These are phyloP conservation scores for Neonectria hederae DNA, from an alignment of 2,329 filamentous ascomycete genomes.

Conservation along the genomic window DNA sequence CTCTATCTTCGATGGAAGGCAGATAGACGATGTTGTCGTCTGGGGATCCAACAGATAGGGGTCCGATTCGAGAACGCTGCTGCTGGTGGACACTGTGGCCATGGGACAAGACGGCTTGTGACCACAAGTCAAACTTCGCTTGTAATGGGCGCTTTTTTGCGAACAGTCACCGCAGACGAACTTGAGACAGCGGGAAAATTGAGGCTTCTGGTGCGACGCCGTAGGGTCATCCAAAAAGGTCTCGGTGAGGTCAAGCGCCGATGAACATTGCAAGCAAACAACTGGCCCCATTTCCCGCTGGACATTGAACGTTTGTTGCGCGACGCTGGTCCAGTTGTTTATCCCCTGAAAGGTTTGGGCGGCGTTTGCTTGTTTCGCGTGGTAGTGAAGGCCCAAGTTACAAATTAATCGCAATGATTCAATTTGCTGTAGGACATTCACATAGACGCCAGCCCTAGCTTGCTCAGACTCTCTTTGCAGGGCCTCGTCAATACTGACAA, in stretches of 20 bases:
- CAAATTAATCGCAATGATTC: conserved; percentile 57
- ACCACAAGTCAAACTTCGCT: conserved; percentile 28
- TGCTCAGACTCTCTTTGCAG: conserved; percentile 33
- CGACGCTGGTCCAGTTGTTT: conserved; percentile 32
- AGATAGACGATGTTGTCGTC: neutral
- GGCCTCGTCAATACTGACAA: conserved; percentile 48
- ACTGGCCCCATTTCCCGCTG: conserved; percentile 41
- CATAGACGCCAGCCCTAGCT: conserved; percentile 37
- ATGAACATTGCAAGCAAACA: conserved; percentile 44
- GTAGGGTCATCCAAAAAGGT: conserved; percentile 31
- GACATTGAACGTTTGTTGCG: conserved; percentile 49
- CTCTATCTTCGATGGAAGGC: conserved; percentile 47
- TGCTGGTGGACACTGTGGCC: conserved; percentile 39
- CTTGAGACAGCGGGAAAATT: conserved; percentile 47
- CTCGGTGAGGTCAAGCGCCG: conserved; percentile 36
- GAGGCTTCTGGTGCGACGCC: neutral
- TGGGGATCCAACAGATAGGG: neutral
- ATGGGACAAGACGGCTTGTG: conserved; percentile 38
- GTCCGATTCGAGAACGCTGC: conserved; percentile 35
- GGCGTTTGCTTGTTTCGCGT: conserved; percentile 39
- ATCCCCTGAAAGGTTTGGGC: neutral
- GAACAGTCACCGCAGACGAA: conserved; percentile 47
- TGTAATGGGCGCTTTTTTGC: neutral
- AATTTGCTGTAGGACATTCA: conserved; percentile 57
- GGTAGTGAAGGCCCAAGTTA: conserved; percentile 55